phyloP scores from a whole-genome alignment of 441 rosid species.

The Erysimum cheiri region DNA sequence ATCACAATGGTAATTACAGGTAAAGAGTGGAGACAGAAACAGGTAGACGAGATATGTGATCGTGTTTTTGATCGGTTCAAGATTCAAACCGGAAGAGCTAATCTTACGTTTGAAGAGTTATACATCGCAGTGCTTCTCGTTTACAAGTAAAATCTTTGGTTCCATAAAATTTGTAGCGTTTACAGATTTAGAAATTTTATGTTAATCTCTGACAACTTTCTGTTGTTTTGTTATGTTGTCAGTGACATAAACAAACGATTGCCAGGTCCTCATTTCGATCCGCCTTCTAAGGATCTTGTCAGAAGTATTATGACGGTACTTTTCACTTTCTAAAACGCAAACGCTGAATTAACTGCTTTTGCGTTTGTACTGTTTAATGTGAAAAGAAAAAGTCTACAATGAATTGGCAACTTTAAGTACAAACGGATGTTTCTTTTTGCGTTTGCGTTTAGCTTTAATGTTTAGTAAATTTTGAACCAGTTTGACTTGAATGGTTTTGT shows the following conservation, averaged over 20 bases:
- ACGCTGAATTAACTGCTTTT: background rate
- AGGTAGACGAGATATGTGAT: conserved; percentile 68
- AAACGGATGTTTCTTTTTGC: background rate
- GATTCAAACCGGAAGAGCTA: conserved; percentile 57
- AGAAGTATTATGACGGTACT: conserved; percentile 65
- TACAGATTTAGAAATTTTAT: conserved; percentile 4
- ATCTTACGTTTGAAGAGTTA: conserved; percentile 75
- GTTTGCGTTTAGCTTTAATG: background rate
- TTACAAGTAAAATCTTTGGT: conserved; percentile 63
- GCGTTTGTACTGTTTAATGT: background rate
- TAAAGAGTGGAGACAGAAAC: conserved; percentile 79
- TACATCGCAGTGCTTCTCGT: conserved; percentile 85
- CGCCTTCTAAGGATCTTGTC: conserved; percentile 80
- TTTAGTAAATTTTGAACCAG: too few relatives aligned
- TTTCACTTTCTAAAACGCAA: conserved; percentile 18
- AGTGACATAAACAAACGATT: conserved; percentile 85
- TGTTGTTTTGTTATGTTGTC: background rate
- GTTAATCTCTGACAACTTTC: background rate
- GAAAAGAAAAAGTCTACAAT: background rate
- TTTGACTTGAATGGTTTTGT: too few relatives aligned
- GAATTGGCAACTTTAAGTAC: background rate
- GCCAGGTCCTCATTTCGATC: conserved; percentile 98
- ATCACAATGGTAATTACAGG: conserved; percentile 51
- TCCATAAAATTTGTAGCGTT: background rate
- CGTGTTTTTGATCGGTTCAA: conserved; percentile 62